Conservation (phyloP, 441 rosid species). For the Oxalis stricta region DNA sequence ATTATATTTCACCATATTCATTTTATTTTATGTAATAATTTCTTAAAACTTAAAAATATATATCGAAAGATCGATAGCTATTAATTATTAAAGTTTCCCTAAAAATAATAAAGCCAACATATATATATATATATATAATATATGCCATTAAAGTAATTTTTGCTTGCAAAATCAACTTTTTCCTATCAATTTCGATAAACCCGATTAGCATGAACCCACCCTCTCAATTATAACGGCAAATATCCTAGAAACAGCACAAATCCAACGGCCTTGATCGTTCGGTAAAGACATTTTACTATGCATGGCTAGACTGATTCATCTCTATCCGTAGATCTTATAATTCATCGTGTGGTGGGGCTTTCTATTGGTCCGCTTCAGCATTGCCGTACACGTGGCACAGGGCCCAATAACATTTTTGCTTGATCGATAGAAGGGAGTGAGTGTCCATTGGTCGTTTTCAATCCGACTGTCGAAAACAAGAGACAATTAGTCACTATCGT, state of each 20-base stretch:
- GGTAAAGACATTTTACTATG: constrained; percentile 14
- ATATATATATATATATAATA: too few species aligned
- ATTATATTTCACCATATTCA: too few species aligned
- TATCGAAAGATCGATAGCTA: too few species aligned
- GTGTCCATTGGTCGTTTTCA: constrained; percentile 15
- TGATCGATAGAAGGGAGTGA: background rate
- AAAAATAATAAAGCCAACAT: too few species aligned
- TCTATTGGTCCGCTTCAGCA: background rate
- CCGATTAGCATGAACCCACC: constrained; percentile 2
- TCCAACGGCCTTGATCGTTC: constrained; percentile 10
- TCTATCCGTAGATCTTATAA: constrained; percentile 11
- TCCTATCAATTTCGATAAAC: too few species aligned
- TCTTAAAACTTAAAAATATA: too few species aligned
- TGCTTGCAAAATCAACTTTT: too few species aligned
- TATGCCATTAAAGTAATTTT: too few species aligned
- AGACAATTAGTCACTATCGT: constrained; percentile 28
- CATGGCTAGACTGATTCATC: background rate
- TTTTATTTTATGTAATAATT: too few species aligned
- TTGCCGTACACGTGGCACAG: constrained; percentile 25
- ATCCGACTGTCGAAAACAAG: constrained; percentile 16
- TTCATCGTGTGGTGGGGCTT: background rate
- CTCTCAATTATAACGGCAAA: background rate
- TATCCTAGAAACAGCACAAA: background rate
- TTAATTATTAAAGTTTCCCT: too few species aligned
- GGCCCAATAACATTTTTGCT: constrained; percentile 10